Evolutionary conservation across 2,329 filamentous ascomycete species (phyloP).

Genomic region (Sclerotinia glacialis): DNA sequence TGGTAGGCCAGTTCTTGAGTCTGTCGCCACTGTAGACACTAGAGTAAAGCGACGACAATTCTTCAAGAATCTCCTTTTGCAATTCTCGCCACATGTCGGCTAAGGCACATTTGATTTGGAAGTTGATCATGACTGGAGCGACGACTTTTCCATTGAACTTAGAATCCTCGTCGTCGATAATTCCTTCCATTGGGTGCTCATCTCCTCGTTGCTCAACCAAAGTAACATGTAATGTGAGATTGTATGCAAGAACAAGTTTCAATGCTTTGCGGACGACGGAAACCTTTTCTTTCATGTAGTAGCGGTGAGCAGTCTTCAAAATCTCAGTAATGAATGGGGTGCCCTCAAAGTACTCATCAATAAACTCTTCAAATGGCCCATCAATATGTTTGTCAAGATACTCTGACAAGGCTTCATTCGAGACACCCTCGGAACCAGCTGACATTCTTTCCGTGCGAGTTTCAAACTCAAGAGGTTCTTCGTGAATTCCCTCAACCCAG

Average conservation of each 20-base stretch:
- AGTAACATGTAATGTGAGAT: constrained; percentile 89
- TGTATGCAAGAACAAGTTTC: constrained; percentile 93
- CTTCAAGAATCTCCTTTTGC: constrained; percentile 92
- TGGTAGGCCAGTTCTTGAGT: constrained; percentile 98
- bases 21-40: constrained; percentile 97
- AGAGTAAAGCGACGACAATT: constrained; percentile 89
- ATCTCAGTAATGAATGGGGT: constrained; percentile 95
- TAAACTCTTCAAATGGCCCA: constrained; percentile 84
- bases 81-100: constrained; percentile 98
- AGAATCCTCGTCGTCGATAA: constrained; percentile 81
- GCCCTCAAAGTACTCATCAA: constrained; percentile 94
- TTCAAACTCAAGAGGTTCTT: constrained; percentile 77
- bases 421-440: constrained; percentile 84
- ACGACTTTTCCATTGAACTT: constrained; percentile 88
- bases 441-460: constrained; percentile 85
- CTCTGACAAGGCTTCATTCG: constrained; percentile 74
- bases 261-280: constrained; percentile 91
- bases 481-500: constrained; percentile 81
- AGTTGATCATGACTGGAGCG: constrained; percentile 98
- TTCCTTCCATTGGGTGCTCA: constrained; percentile 73
- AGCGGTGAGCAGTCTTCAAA: constrained; percentile 91
- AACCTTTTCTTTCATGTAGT: constrained; percentile 82
- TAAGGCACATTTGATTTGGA: constrained; percentile 96
- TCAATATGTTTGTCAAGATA: constrained; percentile 96
- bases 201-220: constrained; percentile 87